These are phyloP conservation scores for Panicum miliaceum DNA, from an alignment of 176 grass and related monocot genomes.

Conservation along the genomic window DNA sequence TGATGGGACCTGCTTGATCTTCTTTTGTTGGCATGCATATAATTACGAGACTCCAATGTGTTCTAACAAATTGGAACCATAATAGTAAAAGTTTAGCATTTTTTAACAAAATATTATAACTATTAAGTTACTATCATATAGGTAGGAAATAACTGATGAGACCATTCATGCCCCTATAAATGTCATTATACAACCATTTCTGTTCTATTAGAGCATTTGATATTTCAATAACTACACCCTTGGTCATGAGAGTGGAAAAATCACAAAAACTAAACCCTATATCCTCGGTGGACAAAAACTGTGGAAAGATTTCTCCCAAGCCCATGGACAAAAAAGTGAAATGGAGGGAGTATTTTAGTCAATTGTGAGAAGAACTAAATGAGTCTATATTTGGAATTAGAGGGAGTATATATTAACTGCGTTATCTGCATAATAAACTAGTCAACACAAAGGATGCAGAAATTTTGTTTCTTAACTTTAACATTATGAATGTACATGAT, in stretches of 20 bases:
- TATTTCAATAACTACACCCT: too few species aligned
- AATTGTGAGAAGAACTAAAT: neutral
- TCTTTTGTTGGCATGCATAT: conserved; percentile 87
- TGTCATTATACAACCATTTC: too few species aligned
- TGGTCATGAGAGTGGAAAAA: too few species aligned
- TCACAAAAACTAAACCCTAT: too few species aligned
- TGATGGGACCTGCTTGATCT: conserved; percentile 69
- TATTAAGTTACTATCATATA: conserved; percentile 25
- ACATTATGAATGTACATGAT: neutral
- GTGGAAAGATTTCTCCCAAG: too few species aligned
- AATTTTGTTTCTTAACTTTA: neutral
- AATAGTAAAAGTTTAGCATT: conserved; percentile 18
- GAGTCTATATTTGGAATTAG: neutral
- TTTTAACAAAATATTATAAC: conserved; percentile 16
- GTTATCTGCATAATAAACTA: neutral
- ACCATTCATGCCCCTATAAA: neutral
- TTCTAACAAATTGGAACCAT: conserved; percentile 53
- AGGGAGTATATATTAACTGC: neutral
- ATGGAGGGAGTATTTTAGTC: neutral
- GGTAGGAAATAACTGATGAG: conserved; percentile 21
- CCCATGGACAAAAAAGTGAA: too few species aligned
- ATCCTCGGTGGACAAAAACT: too few species aligned
- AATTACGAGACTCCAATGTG: conserved; percentile 94
- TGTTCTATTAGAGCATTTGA: too few species aligned
- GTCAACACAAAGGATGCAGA: neutral